phyloP scores from a whole-genome alignment of 306 rosid genomes.

The Oemleria cerasiformis region DNA sequence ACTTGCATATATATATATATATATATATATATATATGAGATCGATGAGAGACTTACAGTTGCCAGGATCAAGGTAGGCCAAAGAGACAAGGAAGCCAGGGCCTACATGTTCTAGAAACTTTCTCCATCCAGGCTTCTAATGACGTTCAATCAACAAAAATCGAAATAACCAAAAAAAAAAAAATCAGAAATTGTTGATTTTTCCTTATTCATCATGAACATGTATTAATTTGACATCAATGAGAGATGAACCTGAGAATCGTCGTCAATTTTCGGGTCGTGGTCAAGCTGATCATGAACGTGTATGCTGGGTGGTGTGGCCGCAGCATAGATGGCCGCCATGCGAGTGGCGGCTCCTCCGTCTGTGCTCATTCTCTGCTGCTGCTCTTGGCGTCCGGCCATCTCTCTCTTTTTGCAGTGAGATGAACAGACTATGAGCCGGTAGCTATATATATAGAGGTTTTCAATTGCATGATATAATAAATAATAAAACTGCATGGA shows the following conservation, averaged over 20 bases:
- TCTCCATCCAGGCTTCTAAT: slow-evolving; percentile 63
- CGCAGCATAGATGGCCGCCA: slow-evolving; percentile 27
- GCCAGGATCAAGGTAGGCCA: slow-evolving; percentile 95
- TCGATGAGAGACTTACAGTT: slow-evolving; percentile 41
- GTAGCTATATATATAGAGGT: not conserved
- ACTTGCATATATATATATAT: not conserved
- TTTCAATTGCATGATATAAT: not conserved
- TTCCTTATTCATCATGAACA: no score
- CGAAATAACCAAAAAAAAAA: not conserved
- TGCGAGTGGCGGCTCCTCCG: slow-evolving; percentile 36
- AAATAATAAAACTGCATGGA: not conserved
- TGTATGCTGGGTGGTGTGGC: not conserved
- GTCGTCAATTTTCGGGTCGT: not conserved
- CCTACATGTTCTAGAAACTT: slow-evolving; percentile 62
- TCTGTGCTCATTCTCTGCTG: not conserved
- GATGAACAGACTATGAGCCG: no score
- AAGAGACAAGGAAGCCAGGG: slow-evolving; percentile 82
- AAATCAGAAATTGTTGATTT: no score
- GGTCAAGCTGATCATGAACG: not conserved
- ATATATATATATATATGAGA: not conserved
- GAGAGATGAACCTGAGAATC: not conserved
- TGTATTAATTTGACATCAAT: no score
- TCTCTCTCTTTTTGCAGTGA: not conserved
- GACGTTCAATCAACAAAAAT: not conserved
- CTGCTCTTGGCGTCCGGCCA: slow-evolving; percentile 23